A percentile compares a stretch with the other conserved stretches of the same genome.
These are phyloP conservation scores for Gaeumannomyces sp. DNA, from an alignment of 2,329 filamentous ascomycete genomes.

Conservation along the genomic window DNA sequence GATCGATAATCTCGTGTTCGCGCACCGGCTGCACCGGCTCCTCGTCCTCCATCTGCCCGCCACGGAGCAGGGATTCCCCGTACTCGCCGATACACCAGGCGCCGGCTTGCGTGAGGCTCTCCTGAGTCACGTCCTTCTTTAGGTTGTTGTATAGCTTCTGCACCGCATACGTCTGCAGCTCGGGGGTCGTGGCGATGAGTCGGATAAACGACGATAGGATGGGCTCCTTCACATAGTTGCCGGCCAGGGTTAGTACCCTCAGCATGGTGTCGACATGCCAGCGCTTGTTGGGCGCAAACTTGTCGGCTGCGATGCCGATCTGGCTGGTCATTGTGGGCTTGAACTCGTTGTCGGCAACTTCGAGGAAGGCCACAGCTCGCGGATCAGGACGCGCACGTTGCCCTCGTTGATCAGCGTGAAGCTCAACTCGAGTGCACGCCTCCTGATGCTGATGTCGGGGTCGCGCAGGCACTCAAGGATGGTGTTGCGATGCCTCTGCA, in stretches of 20 bases:
- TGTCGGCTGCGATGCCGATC: slow-evolving; percentile 93
- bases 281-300: slow-evolving; percentile 92
- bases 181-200: slow-evolving; percentile 87
- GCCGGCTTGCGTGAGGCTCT: slow-evolving; percentile 86
- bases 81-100: slow-evolving; percentile 99
- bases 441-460: slow-evolving; percentile 94
- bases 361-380: slow-evolving; percentile 91
- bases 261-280: slow-evolving; percentile 99
- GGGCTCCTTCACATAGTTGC: slow-evolving; percentile 96
- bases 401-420: slow-evolving; percentile 97
- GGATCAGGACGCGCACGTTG: slow-evolving; percentile 88
- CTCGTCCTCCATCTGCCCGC: slow-evolving; percentile 90
- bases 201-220: slow-evolving; percentile 96
- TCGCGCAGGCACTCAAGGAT: slow-evolving; percentile 94
- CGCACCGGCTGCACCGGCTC: slow-evolving; percentile 76
- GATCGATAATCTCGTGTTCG: slow-evolving; percentile 83
- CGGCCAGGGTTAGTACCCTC: slow-evolving; percentile 84
- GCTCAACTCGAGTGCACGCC: slow-evolving; percentile 91
- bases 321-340: slow-evolving; percentile 98
- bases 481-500: slow-evolving; percentile 94
- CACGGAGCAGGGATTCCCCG: slow-evolving; percentile 80
- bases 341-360: slow-evolving; percentile 97
- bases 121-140: slow-evolving; percentile 96
- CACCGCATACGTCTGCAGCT: slow-evolving; percentile 92
- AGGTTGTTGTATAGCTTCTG: slow-evolving; percentile 89